Evolutionary conservation across 164 flowering plant genomes (phyloP).

Genomic region (Liriodendron chinense): DNA sequence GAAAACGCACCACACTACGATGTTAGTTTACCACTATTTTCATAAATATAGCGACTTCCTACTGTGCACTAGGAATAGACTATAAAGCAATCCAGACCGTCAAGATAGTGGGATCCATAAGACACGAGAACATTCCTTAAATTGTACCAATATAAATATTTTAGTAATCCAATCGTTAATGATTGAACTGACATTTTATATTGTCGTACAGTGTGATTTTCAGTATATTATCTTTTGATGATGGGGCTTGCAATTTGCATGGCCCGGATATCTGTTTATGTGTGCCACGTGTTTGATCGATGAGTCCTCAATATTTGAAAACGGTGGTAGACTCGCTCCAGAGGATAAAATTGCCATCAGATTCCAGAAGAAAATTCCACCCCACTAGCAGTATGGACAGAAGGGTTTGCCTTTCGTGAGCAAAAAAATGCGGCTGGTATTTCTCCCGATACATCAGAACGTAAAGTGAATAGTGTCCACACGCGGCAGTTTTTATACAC

Average conservation of each 20-base stretch:
- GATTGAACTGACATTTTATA: too few species aligned
- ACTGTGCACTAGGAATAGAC: neutral
- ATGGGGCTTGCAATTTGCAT: too few species aligned
- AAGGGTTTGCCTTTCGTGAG: neutral
- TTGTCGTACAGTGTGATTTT: too few species aligned
- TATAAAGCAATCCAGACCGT: neutral
- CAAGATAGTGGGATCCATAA: neutral
- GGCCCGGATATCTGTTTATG: neutral
- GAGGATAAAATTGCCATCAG: neutral
- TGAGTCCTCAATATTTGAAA: neutral
- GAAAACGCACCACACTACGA: too few species aligned
- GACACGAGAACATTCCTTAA: neutral
- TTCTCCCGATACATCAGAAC: neutral
- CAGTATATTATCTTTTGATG: too few species aligned
- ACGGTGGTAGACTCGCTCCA: neutral
- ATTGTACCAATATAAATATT: too few species aligned
- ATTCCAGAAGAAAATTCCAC: neutral
- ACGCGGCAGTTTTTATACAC: neutral
- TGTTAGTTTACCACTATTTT: neutral
- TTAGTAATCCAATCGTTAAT: too few species aligned
- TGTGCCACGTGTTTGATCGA: neutral
- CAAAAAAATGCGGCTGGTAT: constrained; percentile 33
- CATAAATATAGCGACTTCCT: neutral
- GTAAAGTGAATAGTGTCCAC: neutral
- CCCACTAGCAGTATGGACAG: constrained; percentile 7